A percentile compares a stretch with the other conserved stretches of the same genome.
Evolutionary conservation across 495 filamentous ascomycete species (phyloP).

Genomic region (Penicillium ochrochloron): DNA sequence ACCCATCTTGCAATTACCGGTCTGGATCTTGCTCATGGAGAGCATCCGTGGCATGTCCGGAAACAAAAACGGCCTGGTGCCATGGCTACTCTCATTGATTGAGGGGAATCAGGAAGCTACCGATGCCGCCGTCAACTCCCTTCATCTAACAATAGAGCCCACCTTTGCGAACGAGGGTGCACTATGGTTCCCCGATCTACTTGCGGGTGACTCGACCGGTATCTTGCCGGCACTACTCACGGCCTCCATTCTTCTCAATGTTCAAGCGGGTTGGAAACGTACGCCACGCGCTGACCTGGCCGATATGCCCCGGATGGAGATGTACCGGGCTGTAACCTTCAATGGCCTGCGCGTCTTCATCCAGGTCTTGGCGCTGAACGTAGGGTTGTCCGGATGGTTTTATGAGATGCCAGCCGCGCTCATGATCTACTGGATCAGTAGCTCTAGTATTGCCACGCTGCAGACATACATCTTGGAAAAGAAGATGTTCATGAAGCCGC

Average conservation of each 20-base stretch:
- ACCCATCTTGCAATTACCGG: conserved; percentile 59
- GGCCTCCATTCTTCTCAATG: conserved; percentile 43
- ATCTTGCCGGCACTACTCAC: conserved; percentile 64
- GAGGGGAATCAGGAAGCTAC: conserved; percentile 14
- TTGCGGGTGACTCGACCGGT: conserved; percentile 69
- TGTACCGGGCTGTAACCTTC: conserved; percentile 27
- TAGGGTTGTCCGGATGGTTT: conserved; percentile 38
- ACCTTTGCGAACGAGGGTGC: conserved; percentile 69
- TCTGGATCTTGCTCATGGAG: conserved; percentile 73
- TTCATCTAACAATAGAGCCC: conserved; percentile 51
- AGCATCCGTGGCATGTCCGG: conserved; percentile 68
- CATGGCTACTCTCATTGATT: conserved; percentile 38
- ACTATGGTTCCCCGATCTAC: conserved; percentile 81
- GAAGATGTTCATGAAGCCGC: conserved; percentile 37
- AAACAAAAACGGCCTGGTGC: conserved; percentile 56
- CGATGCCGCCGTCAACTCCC: conserved; percentile 12
- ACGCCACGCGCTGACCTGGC: conserved; percentile 26
- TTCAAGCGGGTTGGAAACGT: conserved; percentile 39
- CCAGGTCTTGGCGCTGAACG: conserved; percentile 37
- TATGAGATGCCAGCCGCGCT: conserved; percentile 63
- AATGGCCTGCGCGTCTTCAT: conserved; percentile 33
- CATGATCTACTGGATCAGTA: conserved; percentile 73
- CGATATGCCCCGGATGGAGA: conserved; percentile 32
- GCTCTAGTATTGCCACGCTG: conserved; percentile 47
- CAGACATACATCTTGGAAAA: conserved; percentile 44